These are phyloP conservation scores for Macrophomina pseudophaseolina DNA, from an alignment of 2,329 filamentous ascomycete genomes.

Conservation along the genomic window DNA sequence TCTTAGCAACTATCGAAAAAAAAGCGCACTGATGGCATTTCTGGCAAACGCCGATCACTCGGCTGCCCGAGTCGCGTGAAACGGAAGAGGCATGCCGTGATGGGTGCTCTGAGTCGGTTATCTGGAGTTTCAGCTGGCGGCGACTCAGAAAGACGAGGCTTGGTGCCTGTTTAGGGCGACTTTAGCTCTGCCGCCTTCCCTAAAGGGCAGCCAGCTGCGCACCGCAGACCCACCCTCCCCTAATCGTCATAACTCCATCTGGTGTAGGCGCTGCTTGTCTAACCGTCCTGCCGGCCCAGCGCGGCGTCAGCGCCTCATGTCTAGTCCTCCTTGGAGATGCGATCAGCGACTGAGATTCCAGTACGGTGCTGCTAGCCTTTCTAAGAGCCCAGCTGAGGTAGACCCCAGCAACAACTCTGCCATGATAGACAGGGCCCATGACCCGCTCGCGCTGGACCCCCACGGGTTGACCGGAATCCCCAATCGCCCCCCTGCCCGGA, in stretches of 20 bases:
- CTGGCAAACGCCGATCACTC: slow-evolving; percentile 10
- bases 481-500: no score
- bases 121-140: not conserved
- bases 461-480: no score
- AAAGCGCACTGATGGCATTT: slow-evolving; percentile 2
- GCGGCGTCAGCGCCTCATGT: not conserved
- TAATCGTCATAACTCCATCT: not conserved
- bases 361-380: not conserved
- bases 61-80: slow-evolving; percentile 3
- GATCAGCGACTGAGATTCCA: not conserved
- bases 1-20: slow-evolving; percentile 22
- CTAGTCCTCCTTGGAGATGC: not conserved
- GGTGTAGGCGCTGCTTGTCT: not conserved
- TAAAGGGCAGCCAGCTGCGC: not conserved
- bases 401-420: not conserved
- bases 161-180: not conserved
- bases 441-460: not conserved
- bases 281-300: slow-evolving; percentile 4
- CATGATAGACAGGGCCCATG: not conserved
- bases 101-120: not conserved
- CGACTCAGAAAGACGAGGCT: slow-evolving; percentile 12
- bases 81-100: not conserved
- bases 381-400: not conserved
- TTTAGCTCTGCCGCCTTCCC: not conserved
- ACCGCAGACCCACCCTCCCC: not conserved